Evolutionary conservation across 1,284 basidiomycete genomes (phyloP), one percentile per base, ranked within the genome.

Genomic region (Pseudozyma tsukubaensis): DNA sequence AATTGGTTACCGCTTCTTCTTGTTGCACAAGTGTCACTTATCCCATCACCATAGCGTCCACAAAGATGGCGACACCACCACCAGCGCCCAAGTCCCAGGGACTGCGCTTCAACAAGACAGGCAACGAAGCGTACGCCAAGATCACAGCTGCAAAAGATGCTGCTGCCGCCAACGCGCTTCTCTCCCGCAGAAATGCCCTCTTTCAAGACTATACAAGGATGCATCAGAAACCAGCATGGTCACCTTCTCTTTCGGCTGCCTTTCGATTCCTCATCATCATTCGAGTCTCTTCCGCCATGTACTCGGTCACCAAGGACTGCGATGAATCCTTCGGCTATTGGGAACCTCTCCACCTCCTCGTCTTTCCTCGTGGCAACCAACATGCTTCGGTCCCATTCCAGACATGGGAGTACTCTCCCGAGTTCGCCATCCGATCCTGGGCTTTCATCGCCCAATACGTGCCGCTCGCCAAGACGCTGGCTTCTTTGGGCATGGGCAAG

Each of bases 271-370:
- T 98, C 44, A 86, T 97, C 50, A 88, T 98, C 43, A 85, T 95
- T 18, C 89, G 96, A 29, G 89, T 95, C 47, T 91, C 66, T n/a
- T 66, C 89, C 3, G 96, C 94, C 4, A 96, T 97, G 93, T 98
- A 95, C 83, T 90, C 91, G n/a, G 92, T 94, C 77, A 93, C 97
- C 67, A 89, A 91, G 73, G 97, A 99, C 84, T 99, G 97, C 78
- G 97, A 99, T 82, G 97, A 99, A 53, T 51, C 73, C 12, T 99
- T 91, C 88, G 99, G 99, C 85, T 99, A 97, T 86, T 99, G 93
- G 93, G 97, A 99, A 83, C 96, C 97, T 21, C 86, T 99, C 36
- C 96, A 98, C 85, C 94, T 80, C 6, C 94, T 85, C 87, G 95
- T 90, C 76, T 73, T 72, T 56, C 59, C 70, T 48, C 52, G 37